These are phyloP conservation scores for Citrus cavaleriei DNA, from an alignment of 345 rosid genomes.

Conservation along the genomic window DNA sequence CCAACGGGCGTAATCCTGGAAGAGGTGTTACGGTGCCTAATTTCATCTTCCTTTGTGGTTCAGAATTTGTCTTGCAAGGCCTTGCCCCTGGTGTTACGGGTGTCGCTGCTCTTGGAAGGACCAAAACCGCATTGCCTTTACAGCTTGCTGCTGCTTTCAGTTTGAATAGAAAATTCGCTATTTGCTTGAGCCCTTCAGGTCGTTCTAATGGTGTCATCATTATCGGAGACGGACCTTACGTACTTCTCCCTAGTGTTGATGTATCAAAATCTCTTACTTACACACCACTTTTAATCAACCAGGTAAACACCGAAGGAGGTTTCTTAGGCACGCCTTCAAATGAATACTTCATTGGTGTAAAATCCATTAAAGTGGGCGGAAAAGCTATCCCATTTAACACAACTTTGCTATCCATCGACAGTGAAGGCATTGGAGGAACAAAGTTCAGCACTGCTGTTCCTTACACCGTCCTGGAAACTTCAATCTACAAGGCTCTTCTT, in stretches of 20 bases:
- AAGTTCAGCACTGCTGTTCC: constrained; percentile 27
- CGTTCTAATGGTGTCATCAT: constrained; percentile 21
- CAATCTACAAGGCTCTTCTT: not conserved
- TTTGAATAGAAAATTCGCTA: constrained; percentile 15
- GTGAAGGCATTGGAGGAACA: constrained; percentile 27
- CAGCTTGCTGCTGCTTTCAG: constrained; percentile 21
- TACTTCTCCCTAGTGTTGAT: constrained; percentile 17
- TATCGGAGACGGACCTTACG: constrained; percentile 30
- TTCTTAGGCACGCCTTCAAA: constrained; percentile 16
- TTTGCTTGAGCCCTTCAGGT: constrained; percentile 23
- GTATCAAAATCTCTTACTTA: constrained; percentile 24
- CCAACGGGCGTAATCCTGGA: constrained; percentile 27
- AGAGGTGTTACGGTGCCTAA: constrained; percentile 15
- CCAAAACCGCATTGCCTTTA: not conserved
- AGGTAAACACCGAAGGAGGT: constrained; percentile 12
- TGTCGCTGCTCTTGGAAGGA: constrained; percentile 19
- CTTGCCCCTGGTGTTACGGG: constrained; percentile 20
- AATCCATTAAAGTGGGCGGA: constrained; percentile 20
- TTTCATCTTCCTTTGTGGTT: constrained; percentile 12
- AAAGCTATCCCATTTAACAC: constrained; percentile 19
- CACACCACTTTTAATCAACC: constrained; percentile 28
- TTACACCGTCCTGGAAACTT: constrained; percentile 13
- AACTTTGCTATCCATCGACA: constrained; percentile 22
- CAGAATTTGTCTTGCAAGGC: constrained; percentile 2
- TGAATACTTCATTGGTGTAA: constrained; percentile 30